Conservation (phyloP, 257 asterid species). For the Dorcoceras hygrometricum region DNA sequence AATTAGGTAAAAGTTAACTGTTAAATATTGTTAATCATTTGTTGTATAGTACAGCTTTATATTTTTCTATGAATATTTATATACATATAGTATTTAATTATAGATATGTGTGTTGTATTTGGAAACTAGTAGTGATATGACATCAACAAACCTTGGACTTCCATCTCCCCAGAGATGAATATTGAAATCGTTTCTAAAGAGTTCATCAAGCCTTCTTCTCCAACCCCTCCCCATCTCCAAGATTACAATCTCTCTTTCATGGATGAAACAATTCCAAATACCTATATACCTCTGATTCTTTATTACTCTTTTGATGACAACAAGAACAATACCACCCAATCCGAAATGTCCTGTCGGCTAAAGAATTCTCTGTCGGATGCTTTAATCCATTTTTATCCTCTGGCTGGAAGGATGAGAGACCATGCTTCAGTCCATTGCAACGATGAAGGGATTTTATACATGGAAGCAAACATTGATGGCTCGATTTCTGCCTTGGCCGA, state of each 20-base stretch:
- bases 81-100: no score
- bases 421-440: constrained; percentile 46
- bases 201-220: constrained; percentile 48
- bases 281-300: constrained; percentile 53
- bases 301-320: constrained; percentile 29
- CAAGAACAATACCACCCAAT: constrained; percentile 10
- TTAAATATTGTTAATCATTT: no score
- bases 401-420: constrained; percentile 61
- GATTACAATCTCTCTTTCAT: constrained; percentile 54
- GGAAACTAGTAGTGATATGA: no score
- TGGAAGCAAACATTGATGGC: constrained; percentile 35
- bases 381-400: constrained; percentile 46
- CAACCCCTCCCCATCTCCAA: constrained; percentile 42
- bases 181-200: constrained; percentile 29
- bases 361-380: constrained; percentile 46
- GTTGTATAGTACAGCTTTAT: no score
- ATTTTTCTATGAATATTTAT: no score
- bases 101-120: no score
- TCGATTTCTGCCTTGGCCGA: constrained; percentile 29
- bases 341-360: constrained; percentile 28
- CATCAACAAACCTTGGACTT: no score
- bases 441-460: constrained; percentile 44
- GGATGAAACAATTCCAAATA: constrained; percentile 48
- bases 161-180: constrained; percentile 29
- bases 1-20: no score